Evolutionary conservation across 192 early-diverging fungal genomes (phyloP).

Genomic region (Chytriomyces hyalinus): DNA sequence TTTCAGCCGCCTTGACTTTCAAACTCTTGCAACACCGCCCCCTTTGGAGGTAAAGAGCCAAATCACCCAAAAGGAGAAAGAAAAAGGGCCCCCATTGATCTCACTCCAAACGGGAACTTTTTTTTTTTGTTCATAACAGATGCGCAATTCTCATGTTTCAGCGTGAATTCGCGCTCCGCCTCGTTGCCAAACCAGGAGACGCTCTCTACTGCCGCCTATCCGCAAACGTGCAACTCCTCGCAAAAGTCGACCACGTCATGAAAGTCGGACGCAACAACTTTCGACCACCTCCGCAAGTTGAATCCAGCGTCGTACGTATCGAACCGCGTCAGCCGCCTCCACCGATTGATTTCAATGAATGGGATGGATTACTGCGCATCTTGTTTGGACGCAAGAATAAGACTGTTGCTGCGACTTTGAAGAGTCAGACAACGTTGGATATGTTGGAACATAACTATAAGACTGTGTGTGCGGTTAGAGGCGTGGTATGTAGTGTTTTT

Average conservation of each 20-base stretch:
- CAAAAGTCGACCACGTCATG: conserved; percentile 96
- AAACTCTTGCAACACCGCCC: conserved; percentile 96
- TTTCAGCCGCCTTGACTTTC: conserved; percentile 93
- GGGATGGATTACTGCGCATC: conserved; percentile 95
- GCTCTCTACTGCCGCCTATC: conserved; percentile 87
- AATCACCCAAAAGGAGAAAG: no score
- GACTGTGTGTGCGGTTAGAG: conserved; percentile 83
- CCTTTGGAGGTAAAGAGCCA: conserved; percentile 57
- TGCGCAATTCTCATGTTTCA: conserved; percentile 99
- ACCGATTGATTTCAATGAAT: conserved; percentile 92
- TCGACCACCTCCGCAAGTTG: conserved; percentile 95
- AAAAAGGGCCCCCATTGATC: conserved; percentile 1
- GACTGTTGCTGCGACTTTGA: conserved; percentile 89
- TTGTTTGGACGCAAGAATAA: conserved; percentile 95
- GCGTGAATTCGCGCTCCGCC: conserved; percentile 94
- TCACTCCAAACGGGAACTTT: conserved; percentile 16
- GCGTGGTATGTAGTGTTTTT: conserved; percentile 50
- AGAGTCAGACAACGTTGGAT: conserved; percentile 80
- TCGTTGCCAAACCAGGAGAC: conserved; percentile 94
- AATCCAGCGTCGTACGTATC: conserved; percentile 89
- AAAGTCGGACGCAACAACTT: conserved; percentile 99
- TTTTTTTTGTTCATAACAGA: neutral
- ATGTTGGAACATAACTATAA: conserved; percentile 97
- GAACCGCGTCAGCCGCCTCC: conserved; percentile 95
- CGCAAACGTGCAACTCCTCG: conserved; percentile 92